Conservation (phyloP, 805 yeast species). For the Saturnispora besseyi region DNA sequence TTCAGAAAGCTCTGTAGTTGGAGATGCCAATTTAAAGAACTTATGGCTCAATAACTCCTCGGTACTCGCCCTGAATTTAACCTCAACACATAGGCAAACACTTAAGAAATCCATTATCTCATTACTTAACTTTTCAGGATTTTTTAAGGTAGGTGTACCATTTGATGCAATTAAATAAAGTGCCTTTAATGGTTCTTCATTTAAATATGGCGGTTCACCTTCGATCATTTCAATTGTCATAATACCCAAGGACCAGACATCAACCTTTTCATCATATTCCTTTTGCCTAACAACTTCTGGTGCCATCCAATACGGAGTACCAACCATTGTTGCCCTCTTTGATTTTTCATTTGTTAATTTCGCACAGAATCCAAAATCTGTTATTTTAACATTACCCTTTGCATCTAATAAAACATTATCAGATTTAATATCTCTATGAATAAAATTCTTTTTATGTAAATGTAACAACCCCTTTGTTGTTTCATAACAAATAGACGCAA, state of each 20-base stretch:
- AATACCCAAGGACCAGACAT: slow-evolving; percentile 95
- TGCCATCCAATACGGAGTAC: slow-evolving; percentile 99
- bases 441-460: slow-evolving; percentile 84
- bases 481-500: slow-evolving; percentile 84
- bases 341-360: slow-evolving; percentile 72
- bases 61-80: slow-evolving; percentile 81
- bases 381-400: slow-evolving; percentile 80
- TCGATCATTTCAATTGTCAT: slow-evolving; percentile 99
- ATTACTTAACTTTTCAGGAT: slow-evolving; percentile 63
- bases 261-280: slow-evolving; percentile 95
- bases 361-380: slow-evolving; percentile 96
- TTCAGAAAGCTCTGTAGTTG: slow-evolving; percentile 47
- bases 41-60: slow-evolving; percentile 76
- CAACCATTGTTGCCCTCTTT: slow-evolving; percentile 96
- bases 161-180: slow-evolving; percentile 90
- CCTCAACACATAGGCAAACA: slow-evolving; percentile 91
- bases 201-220: slow-evolving; percentile 96
- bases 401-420: slow-evolving; percentile 85
- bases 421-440: slow-evolving; percentile 94
- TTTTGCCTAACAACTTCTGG: slow-evolving; percentile 95
- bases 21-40: slow-evolving; percentile 57
- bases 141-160: slow-evolving; percentile 90
- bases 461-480: slow-evolving; percentile 87
- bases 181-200: slow-evolving; percentile 92
- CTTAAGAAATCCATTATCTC: slow-evolving; percentile 79